These are phyloP conservation scores for Protomyces arabidopsidicola DNA, from an alignment of 1,139 yeast genomes.

Conservation along the genomic window DNA sequence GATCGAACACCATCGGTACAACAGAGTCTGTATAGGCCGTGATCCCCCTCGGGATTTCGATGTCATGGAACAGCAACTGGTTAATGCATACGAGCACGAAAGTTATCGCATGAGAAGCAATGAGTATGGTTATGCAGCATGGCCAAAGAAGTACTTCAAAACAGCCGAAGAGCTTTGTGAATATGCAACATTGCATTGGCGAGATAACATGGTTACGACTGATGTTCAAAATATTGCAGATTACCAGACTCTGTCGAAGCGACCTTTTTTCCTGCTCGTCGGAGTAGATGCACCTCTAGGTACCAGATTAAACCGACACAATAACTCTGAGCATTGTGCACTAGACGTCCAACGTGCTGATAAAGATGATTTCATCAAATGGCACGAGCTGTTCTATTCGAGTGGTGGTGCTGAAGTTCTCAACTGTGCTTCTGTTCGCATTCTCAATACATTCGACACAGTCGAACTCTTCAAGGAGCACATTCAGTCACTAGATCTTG, in stretches of 20 bases:
- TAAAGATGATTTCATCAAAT: slow-evolving; percentile 43
- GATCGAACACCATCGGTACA: neutral
- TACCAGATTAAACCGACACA: slow-evolving; percentile 51
- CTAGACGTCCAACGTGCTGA: slow-evolving; percentile 44
- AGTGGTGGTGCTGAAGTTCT: slow-evolving; percentile 47
- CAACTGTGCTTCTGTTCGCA: slow-evolving; percentile 55
- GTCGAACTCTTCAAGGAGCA: slow-evolving; percentile 50
- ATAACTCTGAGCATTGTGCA: neutral
- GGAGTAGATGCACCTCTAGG: slow-evolving; percentile 70
- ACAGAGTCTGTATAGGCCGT: neutral
- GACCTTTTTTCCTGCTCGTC: slow-evolving; percentile 84
- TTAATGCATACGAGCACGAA: neutral
- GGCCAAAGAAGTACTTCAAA: neutral
- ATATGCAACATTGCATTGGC: slow-evolving; percentile 68
- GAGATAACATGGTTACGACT: slow-evolving; percentile 55
- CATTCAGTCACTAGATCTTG: slow-evolving; percentile 52
- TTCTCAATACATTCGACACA: slow-evolving; percentile 55
- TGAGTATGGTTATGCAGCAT: neutral
- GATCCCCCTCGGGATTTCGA: neutral
- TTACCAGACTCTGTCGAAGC: slow-evolving; percentile 52
- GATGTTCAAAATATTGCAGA: slow-evolving; percentile 48
- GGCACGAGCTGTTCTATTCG: slow-evolving; percentile 41
- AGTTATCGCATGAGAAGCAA: neutral
- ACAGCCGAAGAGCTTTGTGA: neutral
- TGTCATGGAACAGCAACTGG: neutral